Evolutionary conservation across 2,329 filamentous ascomycete species (phyloP).

Genomic region (Tolypocladium endophyticum): DNA sequence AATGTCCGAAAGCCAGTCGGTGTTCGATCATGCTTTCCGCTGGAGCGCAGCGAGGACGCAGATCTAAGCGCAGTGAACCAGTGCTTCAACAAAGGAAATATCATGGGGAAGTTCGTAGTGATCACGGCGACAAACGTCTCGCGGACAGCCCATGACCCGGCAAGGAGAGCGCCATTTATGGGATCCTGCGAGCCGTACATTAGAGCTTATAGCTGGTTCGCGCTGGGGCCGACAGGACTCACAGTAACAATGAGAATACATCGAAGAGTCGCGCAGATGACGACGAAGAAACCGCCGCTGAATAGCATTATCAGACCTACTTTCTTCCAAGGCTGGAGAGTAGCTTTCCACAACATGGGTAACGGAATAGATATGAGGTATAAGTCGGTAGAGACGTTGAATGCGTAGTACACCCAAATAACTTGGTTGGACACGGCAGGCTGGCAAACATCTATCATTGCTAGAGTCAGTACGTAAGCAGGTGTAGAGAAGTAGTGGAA

Average conservation of each 20-base stretch:
- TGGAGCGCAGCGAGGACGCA: conserved; percentile 11
- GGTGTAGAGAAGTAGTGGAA: not conserved
- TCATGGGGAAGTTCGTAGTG: conserved; percentile 32
- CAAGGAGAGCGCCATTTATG: conserved; percentile 26
- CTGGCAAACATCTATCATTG: conserved; percentile 29
- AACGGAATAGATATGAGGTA: conserved; percentile 49
- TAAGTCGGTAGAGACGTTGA: conserved; percentile 45
- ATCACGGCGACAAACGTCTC: conserved; percentile 33
- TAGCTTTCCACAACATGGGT: conserved; percentile 35
- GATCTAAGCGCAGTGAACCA: conserved; percentile 17
- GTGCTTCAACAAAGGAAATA: conserved; percentile 32
- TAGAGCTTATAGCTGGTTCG: not conserved
- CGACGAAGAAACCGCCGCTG: conserved; percentile 28
- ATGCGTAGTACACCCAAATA: conserved; percentile 37
- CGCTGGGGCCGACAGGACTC: conserved; percentile 1
- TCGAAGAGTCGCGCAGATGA: conserved; percentile 26
- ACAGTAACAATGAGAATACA: conserved; percentile 17
- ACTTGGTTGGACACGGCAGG: conserved; percentile 38
- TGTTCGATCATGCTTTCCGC: conserved; percentile 9
- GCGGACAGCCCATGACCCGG: conserved; percentile 30
- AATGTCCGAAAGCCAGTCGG: conserved; percentile 10
- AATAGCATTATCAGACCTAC: conserved; percentile 26
- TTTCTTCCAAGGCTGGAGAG: conserved; percentile 24
- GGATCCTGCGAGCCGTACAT: conserved; percentile 19
- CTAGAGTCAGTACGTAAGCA: not conserved